Percentiles rank a stretch among this genome's conserved stretches.
phyloP scores from a whole-genome alignment of 2,329 filamentous ascomycete species.

The Epichloe brachyelytri region DNA sequence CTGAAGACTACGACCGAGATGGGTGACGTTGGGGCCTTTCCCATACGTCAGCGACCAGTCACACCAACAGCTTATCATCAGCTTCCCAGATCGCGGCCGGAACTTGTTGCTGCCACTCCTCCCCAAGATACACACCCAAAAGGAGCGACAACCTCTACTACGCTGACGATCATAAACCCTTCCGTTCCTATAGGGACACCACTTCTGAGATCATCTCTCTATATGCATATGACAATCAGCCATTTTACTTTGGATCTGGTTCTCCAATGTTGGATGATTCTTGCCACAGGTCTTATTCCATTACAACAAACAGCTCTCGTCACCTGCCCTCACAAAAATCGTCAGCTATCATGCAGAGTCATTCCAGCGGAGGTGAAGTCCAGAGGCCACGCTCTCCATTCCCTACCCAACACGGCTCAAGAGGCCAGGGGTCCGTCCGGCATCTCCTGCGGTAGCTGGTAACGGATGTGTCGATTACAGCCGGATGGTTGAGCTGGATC shows the following conservation, averaged over 20 bases:
- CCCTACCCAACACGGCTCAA: constrained; percentile 43
- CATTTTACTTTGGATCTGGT: constrained; percentile 28
- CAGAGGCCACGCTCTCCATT: constrained; percentile 47
- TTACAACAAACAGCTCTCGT: constrained; percentile 37
- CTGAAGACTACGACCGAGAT: constrained; percentile 53
- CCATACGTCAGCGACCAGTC: constrained; percentile 27
- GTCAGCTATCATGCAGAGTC: constrained; percentile 34
- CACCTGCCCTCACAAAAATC: constrained; percentile 34
- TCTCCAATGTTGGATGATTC: constrained; percentile 32
- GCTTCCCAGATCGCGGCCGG: constrained; percentile 16
- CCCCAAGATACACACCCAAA: constrained; percentile 15
- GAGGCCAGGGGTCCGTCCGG: constrained; percentile 36
- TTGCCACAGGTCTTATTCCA: constrained; percentile 38
- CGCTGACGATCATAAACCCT: constrained; percentile 29
- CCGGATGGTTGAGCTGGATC: constrained; percentile 37
- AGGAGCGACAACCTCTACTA: constrained; percentile 19
- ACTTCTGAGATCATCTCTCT: constrained; percentile 43
- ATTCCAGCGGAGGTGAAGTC: constrained; percentile 26
- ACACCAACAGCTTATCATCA: constrained; percentile 18
- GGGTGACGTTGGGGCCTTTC: constrained; percentile 50
- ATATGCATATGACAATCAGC: constrained; percentile 38
- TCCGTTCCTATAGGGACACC: constrained; percentile 38
- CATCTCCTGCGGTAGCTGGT: constrained; percentile 36
- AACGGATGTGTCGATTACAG: constrained; percentile 35
- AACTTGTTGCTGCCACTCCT: constrained; percentile 17